Conservation (phyloP, 2,329 filamentous ascomycete genomes). For the Nigrograna mackinnonii region DNA sequence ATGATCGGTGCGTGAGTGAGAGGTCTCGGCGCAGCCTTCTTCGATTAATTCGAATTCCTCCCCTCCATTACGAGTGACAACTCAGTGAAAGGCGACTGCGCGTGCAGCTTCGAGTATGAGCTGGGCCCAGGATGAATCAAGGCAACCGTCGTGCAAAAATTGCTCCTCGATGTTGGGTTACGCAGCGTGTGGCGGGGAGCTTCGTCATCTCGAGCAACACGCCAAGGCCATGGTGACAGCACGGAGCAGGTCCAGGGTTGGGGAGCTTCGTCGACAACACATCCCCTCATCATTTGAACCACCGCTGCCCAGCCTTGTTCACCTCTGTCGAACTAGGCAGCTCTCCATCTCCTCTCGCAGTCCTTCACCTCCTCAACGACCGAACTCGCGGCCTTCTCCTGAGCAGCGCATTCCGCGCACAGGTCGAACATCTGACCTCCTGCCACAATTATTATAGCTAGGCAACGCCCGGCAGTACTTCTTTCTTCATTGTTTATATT, state of each 20-base stretch:
- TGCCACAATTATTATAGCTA: too few relatives aligned
- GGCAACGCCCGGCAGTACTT: neutral
- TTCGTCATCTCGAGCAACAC: conserved; percentile 11
- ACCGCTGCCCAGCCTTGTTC: too few relatives aligned
- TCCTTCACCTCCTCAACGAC: too few relatives aligned
- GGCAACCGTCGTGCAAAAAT: neutral
- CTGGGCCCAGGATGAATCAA: conserved; percentile 24
- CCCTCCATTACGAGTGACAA: conserved; percentile 12
- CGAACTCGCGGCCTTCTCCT: too few relatives aligned
- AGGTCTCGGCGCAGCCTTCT: conserved; percentile 20
- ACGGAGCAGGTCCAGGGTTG: conserved; percentile 6
- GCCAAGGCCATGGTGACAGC: conserved; percentile 7
- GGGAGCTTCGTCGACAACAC: conserved; percentile 8
- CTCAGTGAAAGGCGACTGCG: conserved; percentile 21
- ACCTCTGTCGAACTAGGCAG: too few relatives aligned
- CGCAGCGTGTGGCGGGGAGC: conserved; percentile 10
- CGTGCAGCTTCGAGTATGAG: conserved; percentile 40
- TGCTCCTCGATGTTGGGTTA: neutral
- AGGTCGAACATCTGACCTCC: too few relatives aligned
- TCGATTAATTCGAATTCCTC: conserved; percentile 7
- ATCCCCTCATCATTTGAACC: conserved; percentile 1
- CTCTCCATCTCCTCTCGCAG: neutral
- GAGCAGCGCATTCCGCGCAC: too few relatives aligned
- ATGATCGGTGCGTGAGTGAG: conserved; percentile 27
- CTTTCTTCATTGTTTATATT: conserved; percentile 8